Base-by-base conservation (phyloP, 495 filamentous ascomycete species). In the Hypoxylon fragiforme region DNA sequence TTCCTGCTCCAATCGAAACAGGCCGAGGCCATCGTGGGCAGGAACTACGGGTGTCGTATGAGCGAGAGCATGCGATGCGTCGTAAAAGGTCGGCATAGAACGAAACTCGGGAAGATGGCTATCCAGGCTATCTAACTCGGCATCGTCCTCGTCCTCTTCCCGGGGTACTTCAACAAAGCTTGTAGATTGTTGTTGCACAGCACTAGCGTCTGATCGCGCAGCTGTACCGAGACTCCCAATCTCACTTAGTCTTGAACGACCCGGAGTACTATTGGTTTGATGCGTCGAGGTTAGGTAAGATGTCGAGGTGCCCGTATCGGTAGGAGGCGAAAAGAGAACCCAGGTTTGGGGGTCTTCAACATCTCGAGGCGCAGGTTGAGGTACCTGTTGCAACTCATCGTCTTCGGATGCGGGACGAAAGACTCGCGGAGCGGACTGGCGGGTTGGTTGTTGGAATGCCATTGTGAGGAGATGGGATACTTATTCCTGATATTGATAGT, bases 261-360 rank as follows among this genome's bases (percentile, higher is more conserved):
- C 88, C 15, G 82, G 83, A 6, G 91, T 95, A 31, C 76, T 78
- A 32, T 83, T 80, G 42, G 88, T 89, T 50, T 79, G 81, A 28
- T 84, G 84, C 9, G 88, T 85, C 15, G 89, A 91, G 47, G 82
- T 85, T 8, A 87, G 81, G 62, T 86, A 85, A 0, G 85, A 88
- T 13, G 80, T 80, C 30, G 83, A 79, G 37, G 81, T 82, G 18
- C 75, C 78, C 5, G 85, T 83, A 30, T 82, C 74, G 15, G 84
- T 82, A 13, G 81, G 76, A 3, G 91, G 91, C 8, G 90, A 90
- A 73, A 98, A 98, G 58, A 98, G 82, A 36, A 98, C 85, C 95
- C 94, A 97, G 83, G 96, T 92, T 66, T 91, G 85, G 3, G 89
- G 83, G 42, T 95, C 88, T 63, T 87, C 83, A 34, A 80, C 62